Evolutionary conservation across 1,284 basidiomycete species (phyloP).

Genomic region (Trametes hirsuta): DNA sequence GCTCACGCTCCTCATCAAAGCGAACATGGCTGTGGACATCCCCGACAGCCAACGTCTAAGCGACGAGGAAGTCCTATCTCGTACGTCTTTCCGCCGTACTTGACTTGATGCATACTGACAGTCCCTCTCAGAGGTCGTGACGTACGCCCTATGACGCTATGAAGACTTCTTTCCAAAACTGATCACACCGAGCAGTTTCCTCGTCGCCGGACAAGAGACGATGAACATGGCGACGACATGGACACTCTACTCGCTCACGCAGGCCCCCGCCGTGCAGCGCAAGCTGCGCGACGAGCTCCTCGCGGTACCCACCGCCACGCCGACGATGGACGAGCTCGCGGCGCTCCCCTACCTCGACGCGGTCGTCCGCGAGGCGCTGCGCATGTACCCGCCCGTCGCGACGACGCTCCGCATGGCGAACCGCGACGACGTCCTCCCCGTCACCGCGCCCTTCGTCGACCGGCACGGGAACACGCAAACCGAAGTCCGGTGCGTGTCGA

Average conservation of each 20-base stretch:
- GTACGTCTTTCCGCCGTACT: too few species aligned
- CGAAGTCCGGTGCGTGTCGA: slow-evolving; percentile 22
- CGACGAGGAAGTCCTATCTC: too few species aligned
- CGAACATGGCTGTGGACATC: too few species aligned
- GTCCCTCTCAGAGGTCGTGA: too few species aligned
- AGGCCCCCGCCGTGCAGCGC: slow-evolving; percentile 68
- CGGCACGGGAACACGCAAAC: slow-evolving; percentile 29
- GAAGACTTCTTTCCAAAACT: too few species aligned
- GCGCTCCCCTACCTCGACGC: slow-evolving; percentile 62
- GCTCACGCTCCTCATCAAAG: too few species aligned
- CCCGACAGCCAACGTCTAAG: too few species aligned
- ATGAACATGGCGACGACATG: slow-evolving; percentile 45
- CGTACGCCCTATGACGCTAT: too few species aligned
- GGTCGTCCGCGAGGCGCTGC: slow-evolving; percentile 65
- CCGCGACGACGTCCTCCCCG: slow-evolving; percentile 50
- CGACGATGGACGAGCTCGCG: slow-evolving; percentile 62
- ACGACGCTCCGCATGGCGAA: slow-evolving; percentile 51
- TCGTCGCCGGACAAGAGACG: slow-evolving; percentile 64
- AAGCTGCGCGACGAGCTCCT: slow-evolving; percentile 36
- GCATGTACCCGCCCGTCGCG: slow-evolving; percentile 49
- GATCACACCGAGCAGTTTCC: neutral
- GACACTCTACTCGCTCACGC: slow-evolving; percentile 67
- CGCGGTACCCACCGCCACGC: slow-evolving; percentile 37
- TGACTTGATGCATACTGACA: too few species aligned
- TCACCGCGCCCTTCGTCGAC: slow-evolving; percentile 39